Evolutionary conservation across 495 filamentous ascomycete species (phyloP), one percentile per base, ranked within the genome.

Genomic region (Thozetella sp.): DNA sequence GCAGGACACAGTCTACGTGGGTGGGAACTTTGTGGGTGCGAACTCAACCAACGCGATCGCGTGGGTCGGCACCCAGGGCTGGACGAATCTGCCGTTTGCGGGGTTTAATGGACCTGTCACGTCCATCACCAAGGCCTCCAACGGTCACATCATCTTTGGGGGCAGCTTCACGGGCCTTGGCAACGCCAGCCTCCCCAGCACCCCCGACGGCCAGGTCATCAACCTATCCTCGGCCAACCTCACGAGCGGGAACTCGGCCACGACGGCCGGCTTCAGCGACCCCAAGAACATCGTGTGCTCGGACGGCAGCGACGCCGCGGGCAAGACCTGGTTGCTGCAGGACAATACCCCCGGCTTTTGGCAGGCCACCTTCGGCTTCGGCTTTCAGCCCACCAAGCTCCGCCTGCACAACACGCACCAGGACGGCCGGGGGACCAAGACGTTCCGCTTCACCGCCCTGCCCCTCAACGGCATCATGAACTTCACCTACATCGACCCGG

Each of bases 401-500:
- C 86, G 93, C 22, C 79, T 99, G 3, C 92, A 92, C 80, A 99
- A 99, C 73, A 96, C 96, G 11, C 88, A 92, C 61, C 80, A 88
- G 53, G 87, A 93, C 70, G 93, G 91, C 54, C 86, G 93, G 56
- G 94, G 95, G 25, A 97, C 95, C 9, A 88, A 90, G 72, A 86
- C 85, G 17, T 99, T 91, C 77, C 84, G 92, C 34, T 93, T 92
- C 67, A 90, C 90, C 25, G 88, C 90, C 20, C 73, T 93, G 26
- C 92, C 93, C 3, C 86, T 93, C 64, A 88, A 89, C 65, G 96
- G 96, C 27, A 97, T 98, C 68, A 92, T 98, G 90, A 97, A 98
- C 71, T 82, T 99, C 63, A 97, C 93, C 37, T 97, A 93, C 62
- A 89, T 84, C 50, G 92, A 97, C 68, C 86, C 90, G 0, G 80